A percentile compares a stretch with the other conserved stretches of the same genome.
phyloP scores from a whole-genome alignment of 768 basidiomycete genomes.

The Pisolithus albus region DNA sequence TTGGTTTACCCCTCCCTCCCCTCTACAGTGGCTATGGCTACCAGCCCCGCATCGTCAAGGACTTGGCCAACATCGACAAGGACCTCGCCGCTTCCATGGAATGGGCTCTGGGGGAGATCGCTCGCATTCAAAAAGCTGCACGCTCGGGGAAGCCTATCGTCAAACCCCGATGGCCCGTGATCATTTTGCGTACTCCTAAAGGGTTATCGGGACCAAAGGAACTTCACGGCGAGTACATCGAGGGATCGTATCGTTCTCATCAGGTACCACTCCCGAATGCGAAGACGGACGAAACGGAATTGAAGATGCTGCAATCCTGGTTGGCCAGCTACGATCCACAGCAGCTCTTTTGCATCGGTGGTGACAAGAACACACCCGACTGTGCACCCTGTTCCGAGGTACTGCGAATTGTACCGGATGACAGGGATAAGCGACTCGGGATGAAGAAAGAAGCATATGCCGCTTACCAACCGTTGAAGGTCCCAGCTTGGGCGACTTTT shows the following conservation, averaged over 20 bases:
- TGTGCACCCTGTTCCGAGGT: conserved; percentile 52
- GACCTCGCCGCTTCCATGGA: conserved; percentile 77
- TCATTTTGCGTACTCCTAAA: conserved; percentile 84
- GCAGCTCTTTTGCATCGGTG: conserved; percentile 50
- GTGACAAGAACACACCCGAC: conserved; percentile 16
- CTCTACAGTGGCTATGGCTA: conserved; percentile 71
- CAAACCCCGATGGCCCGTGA: conserved; percentile 89
- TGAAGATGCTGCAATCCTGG: conserved; percentile 63
- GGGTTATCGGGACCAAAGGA: conserved; percentile 65
- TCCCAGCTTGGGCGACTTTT: conserved; percentile 60
- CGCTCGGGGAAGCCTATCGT: conserved; percentile 67
- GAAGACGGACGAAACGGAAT: conserved; percentile 57
- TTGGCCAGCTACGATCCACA: conserved; percentile 61
- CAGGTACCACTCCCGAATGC: conserved; percentile 82
- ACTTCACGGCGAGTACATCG: conserved; percentile 64
- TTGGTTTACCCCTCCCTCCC: conserved; percentile 1
- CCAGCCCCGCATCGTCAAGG: conserved; percentile 75
- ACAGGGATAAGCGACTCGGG: conserved; percentile 57
- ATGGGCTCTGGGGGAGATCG: conserved; percentile 71
- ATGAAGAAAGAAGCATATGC: conserved; percentile 63
- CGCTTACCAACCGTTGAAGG: conserved; percentile 50
- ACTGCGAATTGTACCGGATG: conserved; percentile 51
- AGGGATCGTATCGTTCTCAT: conserved; percentile 79
- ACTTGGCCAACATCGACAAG: conserved; percentile 58
- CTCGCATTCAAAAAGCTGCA: conserved; percentile 73